Evolutionary conservation across 176 grass and related monocot species (phyloP).

Genomic region (Poa pratensis): DNA sequence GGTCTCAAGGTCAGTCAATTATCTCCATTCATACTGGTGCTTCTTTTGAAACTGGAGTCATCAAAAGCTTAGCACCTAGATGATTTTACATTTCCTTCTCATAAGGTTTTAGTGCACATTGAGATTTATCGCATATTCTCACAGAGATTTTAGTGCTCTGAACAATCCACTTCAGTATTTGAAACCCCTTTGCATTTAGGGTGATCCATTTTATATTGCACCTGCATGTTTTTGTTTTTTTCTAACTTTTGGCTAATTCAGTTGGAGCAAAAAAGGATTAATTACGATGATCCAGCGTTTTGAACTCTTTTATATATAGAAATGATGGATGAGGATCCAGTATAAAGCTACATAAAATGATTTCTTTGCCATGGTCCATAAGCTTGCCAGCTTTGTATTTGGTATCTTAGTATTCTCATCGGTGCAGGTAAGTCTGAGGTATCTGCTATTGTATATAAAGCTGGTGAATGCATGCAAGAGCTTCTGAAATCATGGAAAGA

Average conservation of each 20-base stretch:
- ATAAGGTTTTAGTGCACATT: constrained; percentile 24
- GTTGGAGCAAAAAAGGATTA: constrained; percentile 18
- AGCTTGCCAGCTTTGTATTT: constrained; percentile 11
- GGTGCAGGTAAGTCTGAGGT: constrained; percentile 73
- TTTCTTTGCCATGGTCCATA: neutral
- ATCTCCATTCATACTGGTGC: constrained; percentile 27
- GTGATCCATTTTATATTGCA: constrained; percentile 17
- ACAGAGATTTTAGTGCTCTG: constrained; percentile 27
- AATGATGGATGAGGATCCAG: constrained; percentile 6
- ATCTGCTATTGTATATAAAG: constrained; percentile 89
- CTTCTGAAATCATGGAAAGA: constrained; percentile 91
- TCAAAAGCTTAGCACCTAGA: constrained; percentile 19
- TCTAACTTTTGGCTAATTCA: neutral
- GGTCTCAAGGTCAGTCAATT: constrained; percentile 82
- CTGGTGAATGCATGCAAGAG: constrained; percentile 97
- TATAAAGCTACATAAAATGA: constrained; percentile 24
- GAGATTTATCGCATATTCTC: constrained; percentile 21
- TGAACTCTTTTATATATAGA: neutral
- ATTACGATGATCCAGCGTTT: constrained; percentile 3
- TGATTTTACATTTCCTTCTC: constrained; percentile 29
- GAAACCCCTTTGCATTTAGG: constrained; percentile 14
- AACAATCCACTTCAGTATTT: constrained; percentile 16
- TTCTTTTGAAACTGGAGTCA: constrained; percentile 37
- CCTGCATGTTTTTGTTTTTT: constrained; percentile 20
- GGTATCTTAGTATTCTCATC: constrained; percentile 23